Conservation (phyloP, 1,139 yeast species). For the Magnusiomyces sp. region DNA sequence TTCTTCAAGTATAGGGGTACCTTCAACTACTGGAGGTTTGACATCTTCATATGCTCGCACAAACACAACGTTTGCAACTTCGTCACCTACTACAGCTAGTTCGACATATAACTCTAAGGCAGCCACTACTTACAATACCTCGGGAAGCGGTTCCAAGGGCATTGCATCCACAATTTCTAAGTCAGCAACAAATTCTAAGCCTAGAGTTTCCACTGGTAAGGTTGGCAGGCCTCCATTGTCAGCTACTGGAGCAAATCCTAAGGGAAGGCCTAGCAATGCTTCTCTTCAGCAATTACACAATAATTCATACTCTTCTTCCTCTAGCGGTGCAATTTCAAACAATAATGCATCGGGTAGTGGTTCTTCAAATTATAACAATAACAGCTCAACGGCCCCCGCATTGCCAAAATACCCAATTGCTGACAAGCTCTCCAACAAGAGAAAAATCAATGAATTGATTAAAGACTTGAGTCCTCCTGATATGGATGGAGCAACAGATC, state of each 20-base stretch:
- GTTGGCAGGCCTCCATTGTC: slow-evolving; percentile 13
- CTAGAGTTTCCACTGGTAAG: slow-evolving; percentile 17
- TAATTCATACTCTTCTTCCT: no score
- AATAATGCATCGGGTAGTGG: not conserved
- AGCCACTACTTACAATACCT: not conserved
- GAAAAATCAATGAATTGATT: slow-evolving; percentile 80
- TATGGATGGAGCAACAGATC: slow-evolving; percentile 54
- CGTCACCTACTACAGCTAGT: not conserved
- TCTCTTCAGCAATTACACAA: no score
- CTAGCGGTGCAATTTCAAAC: not conserved
- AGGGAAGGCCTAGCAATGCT: slow-evolving; percentile 2
- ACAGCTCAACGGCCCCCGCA: not conserved
- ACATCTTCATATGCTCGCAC: not conserved
- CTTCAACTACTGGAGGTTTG: not conserved
- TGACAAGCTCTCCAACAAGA: slow-evolving; percentile 78
- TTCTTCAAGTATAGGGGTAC: no score
- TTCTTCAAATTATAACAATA: not conserved
- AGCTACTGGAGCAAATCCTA: slow-evolving; percentile 6
- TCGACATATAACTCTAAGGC: not conserved
- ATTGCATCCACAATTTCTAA: no score
- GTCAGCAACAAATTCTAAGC: slow-evolving; percentile 1
- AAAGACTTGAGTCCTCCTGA: slow-evolving; percentile 81
- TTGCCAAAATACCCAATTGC: slow-evolving; percentile 31
- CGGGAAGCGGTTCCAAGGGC: no score
- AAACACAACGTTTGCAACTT: not conserved